phyloP scores from a whole-genome alignment of 331 rosid species.

The Quercus lobata region DNA sequence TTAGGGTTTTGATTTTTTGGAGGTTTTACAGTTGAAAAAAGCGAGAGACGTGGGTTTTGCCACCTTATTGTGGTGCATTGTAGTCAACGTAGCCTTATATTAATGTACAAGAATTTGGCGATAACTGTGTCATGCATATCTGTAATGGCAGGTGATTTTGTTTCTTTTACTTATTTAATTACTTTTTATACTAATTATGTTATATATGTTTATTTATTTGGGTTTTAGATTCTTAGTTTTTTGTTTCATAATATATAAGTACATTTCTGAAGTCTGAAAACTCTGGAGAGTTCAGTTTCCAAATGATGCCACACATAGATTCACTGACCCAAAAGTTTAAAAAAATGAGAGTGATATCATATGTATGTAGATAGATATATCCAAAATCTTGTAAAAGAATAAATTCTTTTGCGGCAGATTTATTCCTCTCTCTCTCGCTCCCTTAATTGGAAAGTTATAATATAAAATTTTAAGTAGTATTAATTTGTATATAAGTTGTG shows the following conservation, averaged over 20 bases:
- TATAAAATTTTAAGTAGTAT: neutral
- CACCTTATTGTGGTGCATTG: conserved; percentile 63
- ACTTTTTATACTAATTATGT: neutral
- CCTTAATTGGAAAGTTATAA: neutral
- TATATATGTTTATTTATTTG: neutral
- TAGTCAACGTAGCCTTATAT: conserved; percentile 59
- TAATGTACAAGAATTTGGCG: conserved; percentile 56
- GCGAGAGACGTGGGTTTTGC: conserved; percentile 83
- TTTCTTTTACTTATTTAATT: neutral
- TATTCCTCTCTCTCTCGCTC: neutral
- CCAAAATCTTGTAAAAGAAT: neutral
- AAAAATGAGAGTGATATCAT: neutral
- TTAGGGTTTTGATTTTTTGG: conserved; percentile 11
- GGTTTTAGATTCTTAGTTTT: neutral
- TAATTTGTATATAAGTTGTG: neutral
- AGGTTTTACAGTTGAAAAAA: conserved; percentile 3
- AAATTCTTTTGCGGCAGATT: neutral
- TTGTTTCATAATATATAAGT: neutral
- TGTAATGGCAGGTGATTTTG: conserved; percentile 43
- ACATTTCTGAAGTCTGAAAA: neutral
- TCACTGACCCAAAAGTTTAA: neutral
- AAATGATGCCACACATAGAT: neutral
- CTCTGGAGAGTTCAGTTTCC: neutral
- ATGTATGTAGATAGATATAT: neutral
- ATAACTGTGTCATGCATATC: conserved; percentile 47